phyloP scores from a whole-genome alignment of 2,329 filamentous ascomycete species.

The Pseudocercospora crystallina region DNA sequence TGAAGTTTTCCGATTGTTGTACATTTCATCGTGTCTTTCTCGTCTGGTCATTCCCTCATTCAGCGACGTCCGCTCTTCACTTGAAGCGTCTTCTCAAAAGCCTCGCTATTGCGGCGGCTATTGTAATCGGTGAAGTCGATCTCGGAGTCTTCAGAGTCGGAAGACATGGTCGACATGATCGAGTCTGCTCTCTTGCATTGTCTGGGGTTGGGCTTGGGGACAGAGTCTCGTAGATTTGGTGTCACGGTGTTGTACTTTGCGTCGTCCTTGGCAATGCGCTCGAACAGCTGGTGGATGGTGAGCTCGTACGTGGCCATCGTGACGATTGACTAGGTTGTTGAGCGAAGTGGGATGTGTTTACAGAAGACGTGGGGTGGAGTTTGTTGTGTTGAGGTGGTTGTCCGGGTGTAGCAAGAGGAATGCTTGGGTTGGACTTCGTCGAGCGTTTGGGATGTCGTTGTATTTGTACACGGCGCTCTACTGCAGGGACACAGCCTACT shows the following conservation, averaged over 20 bases:
- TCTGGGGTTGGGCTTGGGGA: background rate
- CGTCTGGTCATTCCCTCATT: too few species aligned
- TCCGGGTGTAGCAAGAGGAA: too few species aligned
- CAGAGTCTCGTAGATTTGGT: background rate
- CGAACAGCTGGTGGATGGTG: slow-evolving; percentile 23
- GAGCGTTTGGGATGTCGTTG: too few species aligned
- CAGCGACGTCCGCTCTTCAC: too few species aligned
- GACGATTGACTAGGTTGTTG: background rate
- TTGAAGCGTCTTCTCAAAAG: background rate
- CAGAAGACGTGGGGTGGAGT: background rate
- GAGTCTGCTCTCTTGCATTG: slow-evolving; percentile 5
- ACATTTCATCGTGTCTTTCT: too few species aligned
- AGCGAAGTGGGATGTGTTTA: background rate
- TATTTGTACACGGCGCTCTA: slow-evolving; percentile 6
- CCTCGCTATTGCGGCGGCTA: background rate
- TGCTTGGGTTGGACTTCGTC: too few species aligned
- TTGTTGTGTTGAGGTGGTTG: background rate
- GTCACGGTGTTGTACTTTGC: background rate
- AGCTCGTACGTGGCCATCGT: slow-evolving; percentile 26
- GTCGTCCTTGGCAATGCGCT: slow-evolving; percentile 21
- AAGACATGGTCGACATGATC: background rate
- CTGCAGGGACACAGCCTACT: slow-evolving; percentile 12
- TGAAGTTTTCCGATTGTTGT: too few species aligned
- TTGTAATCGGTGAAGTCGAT: slow-evolving; percentile 5
- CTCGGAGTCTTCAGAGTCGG: background rate